Percentiles rank a stretch among this genome's conserved stretches.
Evolutionary conservation across 768 basidiomycete genomes (phyloP).

Genomic region (Naganishia vaughanmartiniae): DNA sequence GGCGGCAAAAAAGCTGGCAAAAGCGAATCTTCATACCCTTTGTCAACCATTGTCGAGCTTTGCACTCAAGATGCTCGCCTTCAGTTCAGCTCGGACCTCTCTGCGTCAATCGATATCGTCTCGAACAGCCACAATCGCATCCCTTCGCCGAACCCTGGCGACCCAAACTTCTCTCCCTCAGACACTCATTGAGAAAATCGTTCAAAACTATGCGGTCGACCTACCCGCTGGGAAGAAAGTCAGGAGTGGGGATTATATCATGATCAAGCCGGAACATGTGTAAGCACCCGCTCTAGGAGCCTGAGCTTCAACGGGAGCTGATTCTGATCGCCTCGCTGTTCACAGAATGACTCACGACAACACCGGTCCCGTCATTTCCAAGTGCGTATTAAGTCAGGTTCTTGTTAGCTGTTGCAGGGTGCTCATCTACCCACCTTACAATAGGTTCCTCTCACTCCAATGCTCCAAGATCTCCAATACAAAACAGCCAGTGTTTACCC

Average conservation of each 20-base stretch:
- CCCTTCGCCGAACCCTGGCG: constrained; percentile 19
- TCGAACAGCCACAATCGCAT: neutral
- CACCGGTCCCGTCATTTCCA: constrained; percentile 95
- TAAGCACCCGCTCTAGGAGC: constrained; percentile 31
- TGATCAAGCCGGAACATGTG: constrained; percentile 97
- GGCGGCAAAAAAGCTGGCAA: neutral
- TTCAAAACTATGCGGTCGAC: constrained; percentile 94
- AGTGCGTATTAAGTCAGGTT: constrained; percentile 59
- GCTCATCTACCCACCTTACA: neutral
- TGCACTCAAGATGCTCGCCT: neutral
- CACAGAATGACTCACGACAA: constrained; percentile 66
- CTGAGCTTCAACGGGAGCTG: neutral
- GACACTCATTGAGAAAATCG: constrained; percentile 94
- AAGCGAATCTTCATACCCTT: neutral
- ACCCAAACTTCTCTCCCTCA: constrained; percentile 55
- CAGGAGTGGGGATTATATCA: constrained; percentile 96
- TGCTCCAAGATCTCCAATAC: constrained; percentile 78
- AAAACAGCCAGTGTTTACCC: constrained; percentile 85
- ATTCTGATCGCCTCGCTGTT: constrained; percentile 6
- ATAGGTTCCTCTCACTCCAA: constrained; percentile 89
- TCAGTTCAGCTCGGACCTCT: neutral
- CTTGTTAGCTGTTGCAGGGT: neutral
- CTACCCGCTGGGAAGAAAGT: constrained; percentile 74
- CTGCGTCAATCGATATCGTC: constrained; percentile 11
- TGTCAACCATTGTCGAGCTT: neutral